Evolutionary conservation across 352 stramenopile genomes (phyloP).

Genomic region (Thalassiosira mediterranea): DNA sequence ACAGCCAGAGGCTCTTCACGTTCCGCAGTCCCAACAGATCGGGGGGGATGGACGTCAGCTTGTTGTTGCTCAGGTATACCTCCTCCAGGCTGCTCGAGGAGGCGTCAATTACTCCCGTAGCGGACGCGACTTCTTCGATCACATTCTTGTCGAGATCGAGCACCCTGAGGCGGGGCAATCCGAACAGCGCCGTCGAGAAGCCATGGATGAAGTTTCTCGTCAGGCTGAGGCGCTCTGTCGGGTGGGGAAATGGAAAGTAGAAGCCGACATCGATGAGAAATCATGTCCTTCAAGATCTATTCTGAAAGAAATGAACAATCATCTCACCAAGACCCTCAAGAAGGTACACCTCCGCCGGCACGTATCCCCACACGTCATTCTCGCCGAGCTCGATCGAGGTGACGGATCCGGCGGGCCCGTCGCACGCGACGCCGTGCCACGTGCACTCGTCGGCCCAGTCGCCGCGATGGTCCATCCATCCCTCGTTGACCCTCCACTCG

Average conservation of each 20-base stretch:
- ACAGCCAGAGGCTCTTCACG: slow-evolving; percentile 39
- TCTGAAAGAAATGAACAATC: not conserved
- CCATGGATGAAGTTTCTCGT: slow-evolving; percentile 34
- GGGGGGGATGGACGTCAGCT: slow-evolving; percentile 32
- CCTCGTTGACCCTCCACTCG: slow-evolving; percentile 36
- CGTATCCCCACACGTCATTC: slow-evolving; percentile 38
- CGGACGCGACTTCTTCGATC: slow-evolving; percentile 35
- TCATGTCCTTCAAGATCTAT: no score
- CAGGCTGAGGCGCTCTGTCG: slow-evolving; percentile 31
- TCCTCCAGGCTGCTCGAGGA: slow-evolving; percentile 30
- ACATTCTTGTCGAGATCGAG: slow-evolving; percentile 54
- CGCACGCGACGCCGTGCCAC: slow-evolving; percentile 50
- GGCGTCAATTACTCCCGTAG: slow-evolving; percentile 8
- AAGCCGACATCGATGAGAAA: not conserved
- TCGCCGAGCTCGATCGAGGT: slow-evolving; percentile 38
- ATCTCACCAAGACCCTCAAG: slow-evolving; percentile 37
- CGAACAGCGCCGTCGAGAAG: slow-evolving; percentile 35
- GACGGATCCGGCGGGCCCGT: slow-evolving; percentile 23
- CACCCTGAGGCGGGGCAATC: slow-evolving; percentile 37
- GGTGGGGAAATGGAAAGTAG: not conserved
- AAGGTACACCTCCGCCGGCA: slow-evolving; percentile 34
- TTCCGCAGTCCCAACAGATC: slow-evolving; percentile 38
- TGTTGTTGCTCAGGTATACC: slow-evolving; percentile 56
- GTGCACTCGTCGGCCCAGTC: slow-evolving; percentile 41
- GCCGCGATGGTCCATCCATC: slow-evolving; percentile 33